Evolutionary conservation across 2,329 filamentous ascomycete species (phyloP).

Genomic region (Thermomyces lanuginosus): DNA sequence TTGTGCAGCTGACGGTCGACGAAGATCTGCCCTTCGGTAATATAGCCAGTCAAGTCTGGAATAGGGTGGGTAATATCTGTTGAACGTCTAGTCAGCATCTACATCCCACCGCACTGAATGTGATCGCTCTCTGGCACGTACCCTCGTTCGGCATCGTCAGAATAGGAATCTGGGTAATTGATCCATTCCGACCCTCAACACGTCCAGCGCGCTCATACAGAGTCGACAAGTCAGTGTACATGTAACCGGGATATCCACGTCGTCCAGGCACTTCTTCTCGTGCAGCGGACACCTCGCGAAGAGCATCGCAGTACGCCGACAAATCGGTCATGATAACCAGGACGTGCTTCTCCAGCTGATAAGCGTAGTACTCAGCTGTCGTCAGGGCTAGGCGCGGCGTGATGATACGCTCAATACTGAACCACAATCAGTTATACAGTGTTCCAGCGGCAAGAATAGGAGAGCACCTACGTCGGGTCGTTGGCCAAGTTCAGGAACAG

Average conservation of each 20-base stretch:
- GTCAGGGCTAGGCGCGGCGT: conserved; percentile 95
- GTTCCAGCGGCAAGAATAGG: not conserved
- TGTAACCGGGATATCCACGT: conserved; percentile 99
- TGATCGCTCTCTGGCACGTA: too few species aligned
- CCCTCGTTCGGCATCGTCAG: conserved; percentile 98
- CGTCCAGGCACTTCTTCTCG: conserved; percentile 98
- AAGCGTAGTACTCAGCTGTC: conserved; percentile 98
- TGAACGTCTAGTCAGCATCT: too few species aligned
- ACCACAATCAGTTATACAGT: conserved; percentile 6
- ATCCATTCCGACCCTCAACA: conserved; percentile 91
- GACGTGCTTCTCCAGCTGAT: conserved; percentile 99
- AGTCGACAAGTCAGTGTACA: conserved; percentile 99
- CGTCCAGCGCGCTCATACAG: conserved; percentile 98
- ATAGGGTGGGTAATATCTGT: conserved; percentile 93
- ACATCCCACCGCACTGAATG: too few species aligned
- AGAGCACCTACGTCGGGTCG: conserved; percentile 88
- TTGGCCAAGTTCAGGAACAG: conserved; percentile 98
- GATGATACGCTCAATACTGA: conserved; percentile 96
- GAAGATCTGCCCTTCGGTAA: conserved; percentile 97
- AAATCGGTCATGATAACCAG: conserved; percentile 96
- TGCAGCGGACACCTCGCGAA: conserved; percentile 94
- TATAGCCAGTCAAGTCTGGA: conserved; percentile 96
- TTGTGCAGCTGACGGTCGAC: conserved; percentile 87
- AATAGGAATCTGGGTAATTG: conserved; percentile 97
- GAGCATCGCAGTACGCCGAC: conserved; percentile 93